Base-by-base conservation (phyloP, 495 filamentous ascomycete species). In the Corynascus novoguineensis region DNA sequence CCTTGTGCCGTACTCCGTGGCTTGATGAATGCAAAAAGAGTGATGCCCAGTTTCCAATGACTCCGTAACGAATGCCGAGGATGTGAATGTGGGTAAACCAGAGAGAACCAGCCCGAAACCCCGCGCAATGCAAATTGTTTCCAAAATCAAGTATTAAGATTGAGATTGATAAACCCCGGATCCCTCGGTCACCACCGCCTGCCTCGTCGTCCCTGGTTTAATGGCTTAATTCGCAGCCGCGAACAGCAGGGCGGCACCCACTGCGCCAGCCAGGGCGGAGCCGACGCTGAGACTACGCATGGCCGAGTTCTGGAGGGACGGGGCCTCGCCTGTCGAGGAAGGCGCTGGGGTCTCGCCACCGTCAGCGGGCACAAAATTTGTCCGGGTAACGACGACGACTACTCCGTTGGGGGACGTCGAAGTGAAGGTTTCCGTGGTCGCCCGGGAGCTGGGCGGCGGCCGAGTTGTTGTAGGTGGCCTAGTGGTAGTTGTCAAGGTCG, bases 361-460 rank as follows among this genome's bases (percentile, higher is more conserved):
- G 8, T 60, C 58, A 6, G 58, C 60, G 14, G 38, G 47, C 19
- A 74, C 71, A 34, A 48, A 68, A 4, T 62, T 59, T 3, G 65
- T 68, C 21, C 48, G 45, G 14, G 62, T 67, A 8, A 71, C 50
- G 44, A 64, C 55, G 14, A 70, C 59, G 55, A 69, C 65, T 7
- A 50, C 68, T 12, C 76, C 76, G 55, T 70, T 66, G 8, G 70
- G 61, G 10, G 68, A 61, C 0, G 73, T 77, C 10, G 65, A 70
- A 10, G 70, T 74, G 40, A 68, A 64, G 0, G 73, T 71, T 31
- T 42, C 32, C 11, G 59, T 37, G 3, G 66, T 50, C 22, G 57
- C 37, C 38, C 48, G 64, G 25, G 62, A 65, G 31, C 59, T 60
- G 38, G 32, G 55, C 5, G 50, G 49, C 3, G 57, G 55, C n/a